These are phyloP conservation scores for Jatropha podagrica DNA, from an alignment of 441 rosid species.

Conservation along the genomic window DNA sequence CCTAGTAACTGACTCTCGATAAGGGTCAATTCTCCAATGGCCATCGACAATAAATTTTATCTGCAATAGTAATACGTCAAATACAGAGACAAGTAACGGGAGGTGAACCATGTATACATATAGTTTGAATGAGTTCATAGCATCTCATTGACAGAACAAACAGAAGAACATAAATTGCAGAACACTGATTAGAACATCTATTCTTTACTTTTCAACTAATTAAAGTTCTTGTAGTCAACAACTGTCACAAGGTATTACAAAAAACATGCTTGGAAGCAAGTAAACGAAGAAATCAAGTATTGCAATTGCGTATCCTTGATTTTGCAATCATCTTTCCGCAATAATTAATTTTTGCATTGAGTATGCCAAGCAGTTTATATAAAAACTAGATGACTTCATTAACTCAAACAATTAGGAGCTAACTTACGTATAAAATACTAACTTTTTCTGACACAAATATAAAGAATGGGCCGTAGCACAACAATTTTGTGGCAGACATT, in stretches of 20 bases:
- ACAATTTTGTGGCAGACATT: conserved; percentile 1
- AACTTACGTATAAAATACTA: not conserved
- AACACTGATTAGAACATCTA: not conserved
- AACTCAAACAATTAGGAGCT: not conserved
- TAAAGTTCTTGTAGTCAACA: not conserved
- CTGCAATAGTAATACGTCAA: conserved; percentile 32
- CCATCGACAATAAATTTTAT: conserved; percentile 84
- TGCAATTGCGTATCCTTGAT: not conserved
- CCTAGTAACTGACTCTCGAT: conserved; percentile 49
- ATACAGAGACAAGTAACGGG: not conserved
- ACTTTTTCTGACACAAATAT: not conserved
- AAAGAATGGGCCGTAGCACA: not conserved
- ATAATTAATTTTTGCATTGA: not conserved
- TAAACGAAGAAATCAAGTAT: not conserved
- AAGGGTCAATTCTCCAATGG: conserved; percentile 69
- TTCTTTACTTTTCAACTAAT: not conserved
- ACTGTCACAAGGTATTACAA: not conserved
- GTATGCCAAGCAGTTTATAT: not conserved
- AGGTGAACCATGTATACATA: not conserved
- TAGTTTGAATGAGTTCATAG: not conserved
- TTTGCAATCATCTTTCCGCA: not conserved
- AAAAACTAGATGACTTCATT: not conserved
- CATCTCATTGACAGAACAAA: not conserved
- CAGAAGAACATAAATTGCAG: not conserved
- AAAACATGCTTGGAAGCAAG: not conserved